phyloP scores from a whole-genome alignment of 768 basidiomycete genomes.

The Paxillus ammoniavirescens region DNA sequence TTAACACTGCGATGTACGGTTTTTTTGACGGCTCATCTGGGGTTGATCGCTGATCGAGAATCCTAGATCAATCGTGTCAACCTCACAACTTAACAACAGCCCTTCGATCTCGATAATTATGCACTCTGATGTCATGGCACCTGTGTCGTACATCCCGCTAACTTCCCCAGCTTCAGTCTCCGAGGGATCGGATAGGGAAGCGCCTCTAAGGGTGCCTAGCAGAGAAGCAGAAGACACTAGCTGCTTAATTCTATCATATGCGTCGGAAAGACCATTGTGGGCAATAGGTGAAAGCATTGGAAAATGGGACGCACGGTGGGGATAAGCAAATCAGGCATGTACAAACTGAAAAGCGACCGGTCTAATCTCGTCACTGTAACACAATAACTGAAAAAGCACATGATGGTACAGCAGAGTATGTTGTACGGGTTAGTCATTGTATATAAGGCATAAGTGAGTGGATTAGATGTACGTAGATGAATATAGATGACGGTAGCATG shows the following conservation, averaged over 20 bases:
- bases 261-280: slow-evolving; percentile 31
- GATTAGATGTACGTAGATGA: slow-evolving; percentile 30
- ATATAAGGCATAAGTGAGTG: slow-evolving; percentile 37
- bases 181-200: slow-evolving; percentile 17
- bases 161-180: slow-evolving; percentile 10
- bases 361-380: slow-evolving; percentile 34
- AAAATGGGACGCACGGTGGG: slow-evolving; percentile 42
- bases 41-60: neutral
- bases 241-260: slow-evolving; percentile 39
- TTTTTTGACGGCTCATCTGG: neutral
- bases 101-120: slow-evolving; percentile 18
- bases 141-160: slow-evolving; percentile 50
- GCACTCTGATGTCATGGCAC: slow-evolving; percentile 43
- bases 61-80: slow-evolving; percentile 8
- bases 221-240: slow-evolving; percentile 54
- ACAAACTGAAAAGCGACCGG: slow-evolving; percentile 38
- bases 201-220: slow-evolving; percentile 42
- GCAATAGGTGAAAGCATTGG: slow-evolving; percentile 44
- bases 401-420: slow-evolving; percentile 33
- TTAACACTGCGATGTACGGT: slow-evolving; percentile 41
- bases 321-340: slow-evolving; percentile 27
- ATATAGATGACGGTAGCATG: slow-evolving; percentile 19
- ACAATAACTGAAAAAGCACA: slow-evolving; percentile 32
- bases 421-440: slow-evolving; percentile 23
- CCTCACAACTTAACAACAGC: slow-evolving; percentile 5